A percentile compares a stretch with the other conserved stretches of the same genome.
Conservation (phyloP, 228 moss, liverwort and hornwort species). For the Sphagnum fallax region DNA sequence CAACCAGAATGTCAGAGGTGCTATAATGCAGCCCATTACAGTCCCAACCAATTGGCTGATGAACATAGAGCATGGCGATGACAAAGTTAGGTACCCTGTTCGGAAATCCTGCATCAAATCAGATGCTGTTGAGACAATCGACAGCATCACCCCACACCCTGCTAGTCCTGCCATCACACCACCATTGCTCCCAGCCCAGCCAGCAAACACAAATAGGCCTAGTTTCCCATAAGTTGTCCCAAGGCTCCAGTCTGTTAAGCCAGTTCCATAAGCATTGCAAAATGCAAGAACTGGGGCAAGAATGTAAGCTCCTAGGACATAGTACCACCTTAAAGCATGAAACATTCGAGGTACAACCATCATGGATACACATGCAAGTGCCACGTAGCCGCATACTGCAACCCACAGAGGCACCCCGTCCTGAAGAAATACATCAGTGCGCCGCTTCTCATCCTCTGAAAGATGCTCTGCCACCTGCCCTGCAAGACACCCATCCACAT, state of each 20-base stretch:
- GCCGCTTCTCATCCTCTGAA: constrained; percentile 42
- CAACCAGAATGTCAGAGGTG: constrained; percentile 79
- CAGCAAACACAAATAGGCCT: constrained; percentile 80
- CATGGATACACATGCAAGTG: constrained; percentile 39
- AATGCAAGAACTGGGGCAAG: constrained; percentile 82
- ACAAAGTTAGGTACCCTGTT: constrained; percentile 74
- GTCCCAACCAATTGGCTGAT: constrained; percentile 70
- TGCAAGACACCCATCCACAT: not conserved
- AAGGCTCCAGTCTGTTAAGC: constrained; percentile 89
- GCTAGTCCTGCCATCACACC: constrained; percentile 74
- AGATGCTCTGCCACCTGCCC: not conserved
- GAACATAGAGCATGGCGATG: constrained; percentile 94
- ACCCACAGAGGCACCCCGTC: constrained; percentile 68
- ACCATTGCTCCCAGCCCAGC: constrained; percentile 62
- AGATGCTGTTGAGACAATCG: constrained; percentile 62
- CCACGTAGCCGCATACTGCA: constrained; percentile 60
- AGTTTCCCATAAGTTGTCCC: constrained; percentile 86
- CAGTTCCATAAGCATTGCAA: constrained; percentile 77
- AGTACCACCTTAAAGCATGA: constrained; percentile 76
- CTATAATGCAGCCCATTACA: constrained; percentile 58
- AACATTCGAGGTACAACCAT: constrained; percentile 59
- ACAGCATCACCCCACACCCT: constrained; percentile 76
- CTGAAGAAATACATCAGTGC: constrained; percentile 54
- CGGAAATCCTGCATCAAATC: constrained; percentile 94
- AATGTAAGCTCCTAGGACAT: constrained; percentile 60